These are phyloP conservation scores for Apiotrichum sp. DNA, from an alignment of 1,284 basidiomycete genomes.

Conservation along the genomic window DNA sequence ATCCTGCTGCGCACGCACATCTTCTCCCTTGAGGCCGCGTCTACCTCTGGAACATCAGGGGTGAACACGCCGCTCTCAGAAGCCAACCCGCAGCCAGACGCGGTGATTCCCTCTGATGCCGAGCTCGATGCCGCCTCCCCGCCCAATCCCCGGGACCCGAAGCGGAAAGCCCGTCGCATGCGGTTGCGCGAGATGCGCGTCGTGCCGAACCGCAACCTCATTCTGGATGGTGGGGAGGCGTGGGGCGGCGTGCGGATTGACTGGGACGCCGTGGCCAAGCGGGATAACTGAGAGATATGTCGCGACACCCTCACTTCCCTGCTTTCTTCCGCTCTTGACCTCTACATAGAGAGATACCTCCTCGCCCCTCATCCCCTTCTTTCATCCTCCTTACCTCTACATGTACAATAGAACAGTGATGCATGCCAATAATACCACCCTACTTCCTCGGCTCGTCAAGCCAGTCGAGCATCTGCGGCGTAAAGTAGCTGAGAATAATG, in stretches of 20 bases:
- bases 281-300: neutral
- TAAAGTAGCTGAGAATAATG: slow-evolving; percentile 88
- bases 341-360: no score
- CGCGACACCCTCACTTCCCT: no score
- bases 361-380: neutral
- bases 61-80: slow-evolving; percentile 25
- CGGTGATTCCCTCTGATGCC: slow-evolving; percentile 55
- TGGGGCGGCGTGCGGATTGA: slow-evolving; percentile 35
- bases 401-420: slow-evolving; percentile 2
- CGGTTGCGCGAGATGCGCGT: slow-evolving; percentile 72
- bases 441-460: slow-evolving; percentile 51
- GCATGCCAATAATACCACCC: neutral
- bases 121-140: slow-evolving; percentile 56
- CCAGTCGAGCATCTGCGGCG: slow-evolving; percentile 92
- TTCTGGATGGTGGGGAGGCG: slow-evolving; percentile 26
- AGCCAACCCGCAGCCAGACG: slow-evolving; percentile 1
- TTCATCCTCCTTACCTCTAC: neutral
- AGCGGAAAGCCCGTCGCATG: slow-evolving; percentile 65
- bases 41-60: slow-evolving; percentile 17
- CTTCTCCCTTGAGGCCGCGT: slow-evolving; percentile 32
- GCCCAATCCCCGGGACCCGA: slow-evolving; percentile 51
- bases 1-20: slow-evolving; percentile 68
- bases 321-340: no score
- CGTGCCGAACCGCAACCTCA: slow-evolving; percentile 59
- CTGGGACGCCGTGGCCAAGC: slow-evolving; percentile 24